Evolutionary conservation across 106 monocot species (phyloP), one percentile per base, ranked within the genome.

Genomic region (Acorus calamus): DNA sequence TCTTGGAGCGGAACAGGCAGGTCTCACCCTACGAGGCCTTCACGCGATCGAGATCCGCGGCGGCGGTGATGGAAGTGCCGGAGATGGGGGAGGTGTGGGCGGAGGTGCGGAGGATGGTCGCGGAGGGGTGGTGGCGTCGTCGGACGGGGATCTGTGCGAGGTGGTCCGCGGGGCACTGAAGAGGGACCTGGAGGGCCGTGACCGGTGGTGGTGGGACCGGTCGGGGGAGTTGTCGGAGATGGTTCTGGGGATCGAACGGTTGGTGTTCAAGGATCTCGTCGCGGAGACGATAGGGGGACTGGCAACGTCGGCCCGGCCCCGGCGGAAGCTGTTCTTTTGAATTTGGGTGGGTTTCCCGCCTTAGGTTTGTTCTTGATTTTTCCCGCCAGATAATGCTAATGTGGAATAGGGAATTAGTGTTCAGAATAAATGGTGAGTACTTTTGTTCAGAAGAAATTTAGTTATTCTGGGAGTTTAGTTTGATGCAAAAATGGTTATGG

Each of bases 261-360:
- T 76, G 65, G 42, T 98, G 47, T 98, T 88, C 73, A 98, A 92
- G 77, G 96, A 98, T 62, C 84, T 98, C 3, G 74, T 98, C 9
- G 88, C 68, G 1, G 91, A 98, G 61, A 70, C 78, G 64, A 98
- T 98, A 71, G 55, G 80, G n/a, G 78, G 79, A 8, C 80, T 98
- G 11, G 78, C 76, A n/a, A 69, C 68, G 2, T 49, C 67, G 6
- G 4, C 11, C 5, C 2, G 48, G 46, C 50, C 72, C 14, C 81
- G 86, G 9, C 66, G 89, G 63, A 86, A 80, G 68, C 86, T 94
- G 49, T 28, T 90, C 41, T 94, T 94, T 74, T 89, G 68, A 81
- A 49, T 8, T 13, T 28, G 28, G 28, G 28, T 0, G 28, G 28
- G 28, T 28, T 28, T 28, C 28, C 28, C 28, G 28, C 28, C 28